A percentile compares a stretch with the other conserved stretches of the same genome.
Evolutionary conservation across 176 grass and related monocot species (phyloP).

Genomic region (Eremochloa ophiuroides): DNA sequence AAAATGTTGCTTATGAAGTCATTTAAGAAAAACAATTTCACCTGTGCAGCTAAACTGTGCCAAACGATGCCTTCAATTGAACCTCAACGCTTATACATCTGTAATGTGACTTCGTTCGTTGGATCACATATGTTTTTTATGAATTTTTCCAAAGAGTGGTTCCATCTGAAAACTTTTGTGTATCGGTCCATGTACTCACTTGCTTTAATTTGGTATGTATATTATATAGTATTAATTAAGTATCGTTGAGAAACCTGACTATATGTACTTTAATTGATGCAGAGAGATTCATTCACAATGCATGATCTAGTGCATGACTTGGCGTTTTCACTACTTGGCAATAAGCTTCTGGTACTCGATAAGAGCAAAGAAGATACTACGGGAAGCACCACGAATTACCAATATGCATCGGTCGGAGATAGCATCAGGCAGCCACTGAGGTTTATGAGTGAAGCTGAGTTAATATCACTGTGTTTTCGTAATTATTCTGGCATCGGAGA

Average conservation of each 20-base stretch:
- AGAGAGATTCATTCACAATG: background rate
- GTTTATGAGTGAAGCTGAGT: background rate
- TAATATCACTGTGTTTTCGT: background rate
- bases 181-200: too few species aligned
- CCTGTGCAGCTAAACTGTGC: too few species aligned
- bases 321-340: background rate
- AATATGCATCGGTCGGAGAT: background rate
- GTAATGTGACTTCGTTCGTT: too few species aligned
- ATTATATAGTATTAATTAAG: background rate
- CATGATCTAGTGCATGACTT: conserved; percentile 43
- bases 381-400: background rate
- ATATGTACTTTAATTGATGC: background rate
- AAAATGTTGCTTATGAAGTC: too few species aligned
- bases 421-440: background rate
- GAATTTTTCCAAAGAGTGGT: too few species aligned
- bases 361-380: background rate
- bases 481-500: too few species aligned
- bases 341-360: conserved; percentile 1
- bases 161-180: too few species aligned
- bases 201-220: background rate
- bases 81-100: too few species aligned
- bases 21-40: too few species aligned
- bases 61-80: too few species aligned
- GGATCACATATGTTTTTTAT: too few species aligned
- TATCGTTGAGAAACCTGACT: background rate